Percentiles rank a stretch among this genome's conserved stretches.
phyloP scores from a whole-genome alignment of 805 yeast species.

The Phaffomyces thermotolerans region DNA sequence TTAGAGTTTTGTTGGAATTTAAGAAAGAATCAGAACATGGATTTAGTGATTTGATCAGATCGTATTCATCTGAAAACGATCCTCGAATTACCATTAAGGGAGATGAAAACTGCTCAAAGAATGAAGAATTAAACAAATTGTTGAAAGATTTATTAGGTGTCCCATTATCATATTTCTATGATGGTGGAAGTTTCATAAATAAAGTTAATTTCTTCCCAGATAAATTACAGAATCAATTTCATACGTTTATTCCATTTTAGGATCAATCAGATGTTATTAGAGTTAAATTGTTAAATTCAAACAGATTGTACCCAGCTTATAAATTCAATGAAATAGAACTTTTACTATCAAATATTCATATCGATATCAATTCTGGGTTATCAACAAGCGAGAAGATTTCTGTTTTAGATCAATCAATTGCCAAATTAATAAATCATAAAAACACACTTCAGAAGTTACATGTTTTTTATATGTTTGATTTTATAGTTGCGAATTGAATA shows the following conservation, averaged over 20 bases:
- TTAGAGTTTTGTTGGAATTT: neutral
- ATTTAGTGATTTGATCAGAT: neutral
- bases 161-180: neutral
- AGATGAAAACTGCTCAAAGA: neutral
- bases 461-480: neutral
- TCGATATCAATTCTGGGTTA: neutral
- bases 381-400: neutral
- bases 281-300: neutral
- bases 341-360: neutral
- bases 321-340: neutral
- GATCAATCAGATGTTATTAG: neutral
- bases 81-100: neutral
- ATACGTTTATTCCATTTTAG: neutral
- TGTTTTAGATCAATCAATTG: neutral
- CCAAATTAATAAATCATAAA: neutral
- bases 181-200: neutral
- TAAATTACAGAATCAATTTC: neutral
- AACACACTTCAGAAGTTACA: neutral
- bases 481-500: neutral
- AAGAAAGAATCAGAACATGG: conserved; percentile 1
- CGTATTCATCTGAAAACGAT: neutral
- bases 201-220: neutral
- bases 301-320: neutral
- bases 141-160: neutral
- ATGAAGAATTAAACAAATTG: neutral